Conservation (phyloP, 129 eudicot genomes). For the Silybum marianum region DNA sequence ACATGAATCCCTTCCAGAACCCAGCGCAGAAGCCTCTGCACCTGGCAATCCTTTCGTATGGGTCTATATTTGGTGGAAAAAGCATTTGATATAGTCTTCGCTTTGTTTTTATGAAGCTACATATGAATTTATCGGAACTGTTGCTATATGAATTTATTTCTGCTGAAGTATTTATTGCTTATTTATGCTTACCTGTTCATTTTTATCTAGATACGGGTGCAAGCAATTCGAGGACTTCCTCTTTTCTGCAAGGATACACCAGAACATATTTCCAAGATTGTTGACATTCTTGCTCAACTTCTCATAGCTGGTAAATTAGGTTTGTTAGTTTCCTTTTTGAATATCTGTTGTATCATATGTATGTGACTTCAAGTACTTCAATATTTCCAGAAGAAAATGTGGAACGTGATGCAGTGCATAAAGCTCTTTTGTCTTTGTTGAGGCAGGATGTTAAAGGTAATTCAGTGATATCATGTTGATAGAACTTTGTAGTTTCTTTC, state of each 20-base stretch:
- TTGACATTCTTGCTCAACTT: slow-evolving; percentile 93
- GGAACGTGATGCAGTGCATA: slow-evolving; percentile 95
- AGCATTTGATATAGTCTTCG: neutral
- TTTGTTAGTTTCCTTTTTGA: neutral
- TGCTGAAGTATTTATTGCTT: slow-evolving; percentile 13
- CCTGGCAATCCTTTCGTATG: neutral
- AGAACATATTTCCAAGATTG: slow-evolving; percentile 84
- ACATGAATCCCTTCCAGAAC: neutral
- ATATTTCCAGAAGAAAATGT: slow-evolving; percentile 75
- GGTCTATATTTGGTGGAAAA: neutral
- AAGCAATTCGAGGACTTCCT: slow-evolving; percentile 97
- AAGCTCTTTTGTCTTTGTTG: slow-evolving; percentile 86
- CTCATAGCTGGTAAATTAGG: slow-evolving; percentile 76
- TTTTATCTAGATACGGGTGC: slow-evolving; percentile 55
- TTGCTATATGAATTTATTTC: neutral
- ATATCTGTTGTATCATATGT: neutral
- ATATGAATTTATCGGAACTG: neutral
- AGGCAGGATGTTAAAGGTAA: slow-evolving; percentile 93
- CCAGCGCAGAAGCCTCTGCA: neutral
- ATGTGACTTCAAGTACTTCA: slow-evolving; percentile 24
- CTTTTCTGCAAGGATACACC: slow-evolving; percentile 98
- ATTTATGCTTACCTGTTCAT: slow-evolving; percentile 13
- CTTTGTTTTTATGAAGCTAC: slow-evolving; percentile 7
- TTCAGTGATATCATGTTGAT: neutral
- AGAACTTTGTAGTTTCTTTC: neutral